Evolutionary conservation across 2,329 filamentous ascomycete species (phyloP), one percentile per base, ranked within the genome.

Genomic region (Fusarium sulawesiense): DNA sequence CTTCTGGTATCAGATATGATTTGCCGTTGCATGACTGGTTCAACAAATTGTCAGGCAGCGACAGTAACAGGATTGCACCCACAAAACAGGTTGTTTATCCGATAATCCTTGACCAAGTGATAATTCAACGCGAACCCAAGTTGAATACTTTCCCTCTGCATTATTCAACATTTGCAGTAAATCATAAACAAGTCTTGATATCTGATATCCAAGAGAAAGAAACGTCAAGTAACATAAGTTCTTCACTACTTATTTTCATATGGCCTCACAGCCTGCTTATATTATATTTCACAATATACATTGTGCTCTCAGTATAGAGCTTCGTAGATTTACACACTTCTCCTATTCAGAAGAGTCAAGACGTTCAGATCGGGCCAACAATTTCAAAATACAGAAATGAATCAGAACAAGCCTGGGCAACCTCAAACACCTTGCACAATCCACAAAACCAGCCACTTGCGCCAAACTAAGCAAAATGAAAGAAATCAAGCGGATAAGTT

Each of bases 401-500:
- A 40, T 20, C 13, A 64, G n/a, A 48, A 56, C 40, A 30, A 49
- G 44, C 55, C 45, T 40, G 34, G 51, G 18, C 49, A 13, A 27
- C 53, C 54, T 44, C 46, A 14, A 62, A 69, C 61, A 62, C 66
- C 57, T 64, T 64, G 49, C 53, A 34, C 30, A 45, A 61, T 20
- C 34, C n/a, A 55, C 32, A 30, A 23, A 34, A 48, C n/a, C 23
- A 23, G 25, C 25, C 23, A 25, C 27, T 42, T 14, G 16, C 45
- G 23, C 21, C 37, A 66, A 73, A 27, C 61, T 64, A 49, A 37
- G 48, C 30, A 50, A 83, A 78, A 57, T 76, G 79, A 49, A 82
- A 80, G 68, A 82, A 83, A 62, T 82, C 81, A 66, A 83, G 69
- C 55, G 81, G 77, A 47, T 79, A 77, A 51, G 81, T 81, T 64